A percentile compares a stretch with the other conserved stretches of the same genome.
Evolutionary conservation across 768 basidiomycete genomes (phyloP).

Genomic region (Collybia mongolica): DNA sequence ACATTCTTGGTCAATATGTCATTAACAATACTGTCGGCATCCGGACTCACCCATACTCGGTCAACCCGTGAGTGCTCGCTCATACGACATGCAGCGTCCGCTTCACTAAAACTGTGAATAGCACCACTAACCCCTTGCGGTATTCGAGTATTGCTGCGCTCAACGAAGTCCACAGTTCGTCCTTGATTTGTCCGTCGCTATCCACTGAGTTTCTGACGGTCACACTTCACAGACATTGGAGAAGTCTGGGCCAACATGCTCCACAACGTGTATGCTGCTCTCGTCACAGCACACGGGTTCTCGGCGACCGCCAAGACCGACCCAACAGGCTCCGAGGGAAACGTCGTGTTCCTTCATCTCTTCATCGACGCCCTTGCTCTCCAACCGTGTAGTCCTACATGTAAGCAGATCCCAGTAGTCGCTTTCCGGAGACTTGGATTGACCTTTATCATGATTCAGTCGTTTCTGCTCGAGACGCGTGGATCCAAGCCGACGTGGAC

Average conservation of each 20-base stretch:
- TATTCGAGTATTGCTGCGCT: constrained; percentile 27
- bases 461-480: constrained; percentile 33
- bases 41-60: constrained; percentile 49
- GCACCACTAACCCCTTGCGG: constrained; percentile 27
- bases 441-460: constrained; percentile 14
- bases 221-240: constrained; percentile 30
- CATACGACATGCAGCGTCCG: neutral
- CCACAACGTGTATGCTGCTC: constrained; percentile 22
- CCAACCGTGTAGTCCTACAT: constrained; percentile 34
- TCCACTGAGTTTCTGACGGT: neutral
- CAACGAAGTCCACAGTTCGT: constrained; percentile 33
- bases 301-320: constrained; percentile 25
- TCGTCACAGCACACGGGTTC: constrained; percentile 16
- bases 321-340: constrained; percentile 28
- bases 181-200: neutral
- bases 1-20: constrained; percentile 41
- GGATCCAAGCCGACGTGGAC: constrained; percentile 37
- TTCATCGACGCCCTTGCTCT: constrained; percentile 37
- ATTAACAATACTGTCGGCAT: constrained; percentile 44
- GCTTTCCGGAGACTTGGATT: neutral
- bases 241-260: constrained; percentile 35
- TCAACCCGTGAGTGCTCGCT: constrained; percentile 24
- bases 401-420: constrained; percentile 9
- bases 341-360: constrained; percentile 36
- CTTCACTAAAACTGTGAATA: neutral